phyloP scores from a whole-genome alignment of 1,284 basidiomycete species.

The Pseudozyma hubeiensis region DNA sequence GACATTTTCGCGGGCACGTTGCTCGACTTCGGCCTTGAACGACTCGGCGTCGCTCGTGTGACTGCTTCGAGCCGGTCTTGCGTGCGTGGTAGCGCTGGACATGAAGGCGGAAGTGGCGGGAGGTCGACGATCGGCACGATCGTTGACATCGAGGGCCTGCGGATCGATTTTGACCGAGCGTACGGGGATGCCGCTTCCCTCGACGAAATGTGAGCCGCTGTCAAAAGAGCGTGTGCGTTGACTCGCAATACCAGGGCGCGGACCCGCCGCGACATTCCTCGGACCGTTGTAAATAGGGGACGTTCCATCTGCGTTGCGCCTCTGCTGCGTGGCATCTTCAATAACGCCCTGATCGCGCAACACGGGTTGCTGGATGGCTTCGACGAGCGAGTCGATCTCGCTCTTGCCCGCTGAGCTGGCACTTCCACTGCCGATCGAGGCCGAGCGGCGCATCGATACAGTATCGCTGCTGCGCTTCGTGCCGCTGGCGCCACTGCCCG shows the following conservation, averaged over 20 bases:
- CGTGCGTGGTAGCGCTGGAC: slow-evolving; percentile 17
- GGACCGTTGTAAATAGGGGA: slow-evolving; percentile 16
- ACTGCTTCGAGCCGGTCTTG: slow-evolving; percentile 8
- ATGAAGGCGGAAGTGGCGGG: slow-evolving; percentile 17
- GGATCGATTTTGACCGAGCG: slow-evolving; percentile 67
- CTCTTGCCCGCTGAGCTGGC: slow-evolving; percentile 56
- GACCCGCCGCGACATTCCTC: slow-evolving; percentile 12
- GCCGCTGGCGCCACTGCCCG: slow-evolving; percentile 17
- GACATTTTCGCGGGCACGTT: slow-evolving; percentile 26
- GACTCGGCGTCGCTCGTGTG: slow-evolving; percentile 32
- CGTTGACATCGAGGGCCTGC: slow-evolving; percentile 48
- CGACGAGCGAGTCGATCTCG: slow-evolving; percentile 78
- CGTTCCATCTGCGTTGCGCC: slow-evolving; percentile 21
- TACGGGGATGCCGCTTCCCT: slow-evolving; percentile 69
- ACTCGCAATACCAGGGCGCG: slow-evolving; percentile 9
- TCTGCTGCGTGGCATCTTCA: slow-evolving; percentile 37
- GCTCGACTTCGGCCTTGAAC: slow-evolving; percentile 44
- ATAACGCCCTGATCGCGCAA: slow-evolving; percentile 58
- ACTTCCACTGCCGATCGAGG: slow-evolving; percentile 53
- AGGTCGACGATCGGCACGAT: slow-evolving; percentile 31
- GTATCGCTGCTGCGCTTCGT: slow-evolving; percentile 35
- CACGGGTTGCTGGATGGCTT: slow-evolving; percentile 72
- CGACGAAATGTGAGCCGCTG: slow-evolving; percentile 60
- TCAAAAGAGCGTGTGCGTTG: slow-evolving; percentile 40
- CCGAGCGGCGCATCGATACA: slow-evolving; percentile 42